Evolutionary conservation across 1,139 yeast genomes (phyloP).

Genomic region (Yamadazyma pseudoaaseri): DNA sequence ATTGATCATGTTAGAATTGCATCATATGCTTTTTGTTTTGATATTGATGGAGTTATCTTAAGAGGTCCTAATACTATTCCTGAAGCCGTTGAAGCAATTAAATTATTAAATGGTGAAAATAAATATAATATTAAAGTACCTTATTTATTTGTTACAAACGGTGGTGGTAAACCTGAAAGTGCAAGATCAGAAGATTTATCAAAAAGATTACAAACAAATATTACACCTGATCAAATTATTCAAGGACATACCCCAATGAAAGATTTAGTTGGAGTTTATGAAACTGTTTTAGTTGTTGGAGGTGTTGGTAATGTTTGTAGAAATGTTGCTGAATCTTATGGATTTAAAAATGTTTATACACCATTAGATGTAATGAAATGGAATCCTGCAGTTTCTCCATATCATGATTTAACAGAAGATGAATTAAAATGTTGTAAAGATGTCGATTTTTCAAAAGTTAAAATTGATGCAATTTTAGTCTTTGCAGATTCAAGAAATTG

Average conservation of each 20-base stretch:
- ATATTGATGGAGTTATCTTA: conserved; percentile 81
- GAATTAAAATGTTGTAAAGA: conserved; percentile 56
- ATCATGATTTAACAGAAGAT: conserved; percentile 71
- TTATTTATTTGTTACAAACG: conserved; percentile 81
- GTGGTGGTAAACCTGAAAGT: conserved; percentile 81
- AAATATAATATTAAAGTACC: conserved; percentile 81
- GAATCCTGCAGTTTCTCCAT: conserved; percentile 84
- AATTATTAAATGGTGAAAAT: conserved; percentile 71
- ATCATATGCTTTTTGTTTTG: conserved; percentile 83
- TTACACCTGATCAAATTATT: conserved; percentile 74
- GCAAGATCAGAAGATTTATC: conserved; percentile 69
- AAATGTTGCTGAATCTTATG: conserved; percentile 73
- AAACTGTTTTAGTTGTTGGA: conserved; percentile 79
- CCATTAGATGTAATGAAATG: conserved; percentile 81
- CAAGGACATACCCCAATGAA: conserved; percentile 92
- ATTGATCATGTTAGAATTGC: conserved; percentile 73
- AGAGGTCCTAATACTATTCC: conserved; percentile 81
- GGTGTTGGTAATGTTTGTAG: conserved; percentile 84
- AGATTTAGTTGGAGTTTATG: conserved; percentile 62
- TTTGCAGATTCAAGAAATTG: conserved; percentile 85
- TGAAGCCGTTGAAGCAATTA: conserved; percentile 69
- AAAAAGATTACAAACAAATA: conserved; percentile 54
- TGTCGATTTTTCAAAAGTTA: conserved; percentile 61
- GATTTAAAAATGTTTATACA: conserved; percentile 71
- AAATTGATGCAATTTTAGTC: conserved; percentile 71